Evolutionary conservation across 768 basidiomycete species (phyloP), one percentile per base, ranked within the genome.

Genomic region (Rhizopogon salebrosus): DNA sequence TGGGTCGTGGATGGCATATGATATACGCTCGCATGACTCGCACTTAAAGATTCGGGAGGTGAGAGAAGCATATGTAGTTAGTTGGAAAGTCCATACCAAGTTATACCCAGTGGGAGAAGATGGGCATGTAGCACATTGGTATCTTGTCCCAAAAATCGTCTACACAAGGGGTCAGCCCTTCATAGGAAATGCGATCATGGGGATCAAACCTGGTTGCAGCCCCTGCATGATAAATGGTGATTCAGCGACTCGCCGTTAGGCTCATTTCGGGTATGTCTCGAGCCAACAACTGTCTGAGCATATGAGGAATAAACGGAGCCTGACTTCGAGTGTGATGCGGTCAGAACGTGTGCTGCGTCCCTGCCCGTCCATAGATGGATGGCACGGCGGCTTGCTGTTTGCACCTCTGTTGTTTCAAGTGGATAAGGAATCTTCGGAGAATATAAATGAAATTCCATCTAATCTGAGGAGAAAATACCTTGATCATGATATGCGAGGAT

Each of bases 401-500:
- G 82, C 29, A 92, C 84, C 61, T 93, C 84, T 5, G 79, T 74
- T 11, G 75, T 78, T 53, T 85, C 83, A 23, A 95, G 73, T 6
- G 93, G 92, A 57, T 87, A 83, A 0, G 94, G 94, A 42, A 98
- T 93, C 92, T 95, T 16, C 53, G 36, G 35, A 23, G 2, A 29
- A 52, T 49, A 31, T 59, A 27, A 49, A 41, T 57, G 52, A 29
- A 20, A 50, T 14, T 52, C 24, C 45, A 36, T 23, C 18, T n/a
- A 46, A 31, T 37, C 27, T n/a, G n/a, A 26, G 7, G 24, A 5
- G 13, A 23, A 50, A 65, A 41, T 54, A 90, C 93, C 83, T 98
- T 98, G 70, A 98, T 90, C 79, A 95, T 81, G 58, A 95, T 93
- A 63, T 98, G 94, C 1, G 89, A 87, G 14, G 88, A 90, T 50